phyloP scores from a whole-genome alignment of 345 rosid species.

The Cardiospermum halicacabum region DNA sequence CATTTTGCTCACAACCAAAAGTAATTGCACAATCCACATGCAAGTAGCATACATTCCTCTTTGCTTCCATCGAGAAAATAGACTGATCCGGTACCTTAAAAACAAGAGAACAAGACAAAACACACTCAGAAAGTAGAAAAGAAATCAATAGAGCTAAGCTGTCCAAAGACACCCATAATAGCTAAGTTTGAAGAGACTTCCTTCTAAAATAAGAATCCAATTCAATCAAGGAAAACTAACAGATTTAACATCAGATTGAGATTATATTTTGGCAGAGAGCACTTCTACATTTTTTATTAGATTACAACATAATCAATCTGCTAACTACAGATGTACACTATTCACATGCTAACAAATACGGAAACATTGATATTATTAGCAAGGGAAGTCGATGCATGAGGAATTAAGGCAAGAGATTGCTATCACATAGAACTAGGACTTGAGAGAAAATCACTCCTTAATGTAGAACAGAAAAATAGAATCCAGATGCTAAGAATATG shows the following conservation, averaged over 20 bases:
- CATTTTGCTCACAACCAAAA: conserved; percentile 82
- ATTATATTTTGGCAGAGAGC: neutral
- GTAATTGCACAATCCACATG: conserved; percentile 91
- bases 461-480: neutral
- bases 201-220: neutral
- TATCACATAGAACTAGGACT: neutral
- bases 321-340: neutral
- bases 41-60: conserved; percentile 97
- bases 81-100: conserved; percentile 80
- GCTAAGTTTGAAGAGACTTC: neutral
- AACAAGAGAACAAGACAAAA: conserved; percentile 8
- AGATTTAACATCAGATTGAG: neutral
- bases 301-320: neutral
- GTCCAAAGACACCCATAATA: neutral
- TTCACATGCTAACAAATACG: neutral
- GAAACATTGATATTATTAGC: neutral
- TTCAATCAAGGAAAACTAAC: neutral
- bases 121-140: conserved; percentile 14
- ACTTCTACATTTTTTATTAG: neutral
- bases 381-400: neutral
- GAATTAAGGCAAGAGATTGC: neutral
- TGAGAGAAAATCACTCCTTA: neutral
- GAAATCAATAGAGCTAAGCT: conserved; percentile 9
- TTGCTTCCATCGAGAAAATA: conserved; percentile 93
- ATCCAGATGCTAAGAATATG: neutral